Conservation (phyloP, 192 early-diverging fungal genomes). For the Rhizoclosmatium globosum region DNA sequence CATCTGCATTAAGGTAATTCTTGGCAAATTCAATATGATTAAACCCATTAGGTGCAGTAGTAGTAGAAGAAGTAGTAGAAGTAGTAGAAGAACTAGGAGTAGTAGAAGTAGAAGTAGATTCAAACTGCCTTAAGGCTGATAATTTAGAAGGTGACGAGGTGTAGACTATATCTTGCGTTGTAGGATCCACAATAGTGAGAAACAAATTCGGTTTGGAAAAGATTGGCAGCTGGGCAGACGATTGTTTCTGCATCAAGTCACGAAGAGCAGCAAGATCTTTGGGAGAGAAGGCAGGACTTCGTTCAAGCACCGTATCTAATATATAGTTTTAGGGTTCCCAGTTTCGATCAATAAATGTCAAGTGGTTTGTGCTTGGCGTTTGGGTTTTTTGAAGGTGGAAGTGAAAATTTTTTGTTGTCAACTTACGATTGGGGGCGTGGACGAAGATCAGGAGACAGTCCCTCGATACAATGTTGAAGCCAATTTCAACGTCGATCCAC, state of each 20-base stretch:
- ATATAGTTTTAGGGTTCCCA: neutral
- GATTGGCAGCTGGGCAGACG: neutral
- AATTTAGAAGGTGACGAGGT: conserved; percentile 1
- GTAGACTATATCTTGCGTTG: neutral
- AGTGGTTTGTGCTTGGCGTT: neutral
- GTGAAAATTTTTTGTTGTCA: conserved; percentile 1
- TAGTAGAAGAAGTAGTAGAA: neutral
- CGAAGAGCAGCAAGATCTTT: neutral
- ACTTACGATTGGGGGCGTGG: neutral
- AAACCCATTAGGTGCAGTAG: neutral
- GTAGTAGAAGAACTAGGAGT: neutral
- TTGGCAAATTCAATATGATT: neutral
- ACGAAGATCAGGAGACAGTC: conserved; percentile 28
- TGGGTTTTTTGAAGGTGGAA: neutral
- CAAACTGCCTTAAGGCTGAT: conserved; percentile 8
- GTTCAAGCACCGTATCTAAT: neutral
- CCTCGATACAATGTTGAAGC: conserved; percentile 10
- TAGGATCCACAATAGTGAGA: conserved; percentile 10
- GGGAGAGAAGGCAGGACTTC: neutral
- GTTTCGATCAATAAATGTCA: neutral
- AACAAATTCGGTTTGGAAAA: conserved; percentile 21
- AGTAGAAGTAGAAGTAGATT: conserved; percentile 7
- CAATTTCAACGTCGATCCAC: conserved; percentile 31
- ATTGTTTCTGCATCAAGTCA: conserved; percentile 4
- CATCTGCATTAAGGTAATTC: neutral